Conservation (phyloP, 768 basidiomycete species). For the Gloeopeniophorella convolvens region DNA sequence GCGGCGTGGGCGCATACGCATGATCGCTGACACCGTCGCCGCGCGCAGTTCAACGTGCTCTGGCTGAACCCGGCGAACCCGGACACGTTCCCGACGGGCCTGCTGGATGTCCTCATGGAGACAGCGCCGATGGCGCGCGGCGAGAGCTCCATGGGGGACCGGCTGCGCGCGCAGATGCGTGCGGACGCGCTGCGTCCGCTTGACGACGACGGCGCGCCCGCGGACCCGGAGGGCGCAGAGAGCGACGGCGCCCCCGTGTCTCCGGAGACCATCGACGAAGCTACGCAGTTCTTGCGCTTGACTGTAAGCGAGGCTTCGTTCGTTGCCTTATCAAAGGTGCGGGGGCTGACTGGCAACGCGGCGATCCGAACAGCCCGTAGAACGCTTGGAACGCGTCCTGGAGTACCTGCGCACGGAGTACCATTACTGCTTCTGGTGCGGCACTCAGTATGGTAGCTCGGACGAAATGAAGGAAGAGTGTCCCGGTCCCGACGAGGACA, state of each 20-base stretch:
- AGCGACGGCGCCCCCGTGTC: too few relatives aligned
- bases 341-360: not conserved
- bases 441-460: slow-evolving; percentile 57
- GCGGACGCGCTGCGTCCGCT: slow-evolving; percentile 60
- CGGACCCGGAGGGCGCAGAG: slow-evolving; percentile 20
- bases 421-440: slow-evolving; percentile 87
- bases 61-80: slow-evolving; percentile 66
- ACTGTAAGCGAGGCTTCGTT: slow-evolving; percentile 35
- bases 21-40: too few relatives aligned
- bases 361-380: slow-evolving; percentile 52
- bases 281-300: slow-evolving; percentile 59
- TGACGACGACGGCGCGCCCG: slow-evolving; percentile 33
- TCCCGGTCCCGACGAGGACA: slow-evolving; percentile 71
- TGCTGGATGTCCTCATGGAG: slow-evolving; percentile 53
- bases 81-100: slow-evolving; percentile 58
- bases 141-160: slow-evolving; percentile 34
- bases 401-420: slow-evolving; percentile 67
- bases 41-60: slow-evolving; percentile 67
- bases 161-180: slow-evolving; percentile 69
- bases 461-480: slow-evolving; percentile 60
- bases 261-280: slow-evolving; percentile 58
- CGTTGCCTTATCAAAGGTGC: not conserved
- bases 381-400: slow-evolving; percentile 61
- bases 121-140: slow-evolving; percentile 23
- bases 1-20: too few relatives aligned